A percentile compares a stretch with the other conserved stretches of the same genome.
Evolutionary conservation across 495 filamentous ascomycete genomes (phyloP).

Genomic region (Articulospora tetracladia): DNA sequence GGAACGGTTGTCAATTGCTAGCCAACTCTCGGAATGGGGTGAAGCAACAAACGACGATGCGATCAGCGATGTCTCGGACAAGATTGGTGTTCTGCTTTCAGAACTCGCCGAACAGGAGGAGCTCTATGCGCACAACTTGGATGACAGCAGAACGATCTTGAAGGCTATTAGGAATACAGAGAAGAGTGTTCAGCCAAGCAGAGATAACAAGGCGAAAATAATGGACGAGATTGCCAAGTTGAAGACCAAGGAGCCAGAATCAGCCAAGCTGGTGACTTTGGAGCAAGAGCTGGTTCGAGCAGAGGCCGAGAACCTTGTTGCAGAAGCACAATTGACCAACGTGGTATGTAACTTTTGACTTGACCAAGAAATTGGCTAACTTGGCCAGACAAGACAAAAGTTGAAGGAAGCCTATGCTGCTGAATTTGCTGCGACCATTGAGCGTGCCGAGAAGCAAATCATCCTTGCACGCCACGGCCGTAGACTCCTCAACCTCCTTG

Average conservation of each 20-base stretch:
- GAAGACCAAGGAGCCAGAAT: slow-evolving; percentile 84
- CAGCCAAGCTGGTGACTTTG: slow-evolving; percentile 67
- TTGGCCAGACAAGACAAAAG: slow-evolving; percentile 74
- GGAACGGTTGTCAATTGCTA: slow-evolving; percentile 77
- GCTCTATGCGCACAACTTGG: slow-evolving; percentile 75
- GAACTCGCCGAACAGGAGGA: slow-evolving; percentile 95
- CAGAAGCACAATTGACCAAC: slow-evolving; percentile 95
- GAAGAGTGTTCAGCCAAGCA: slow-evolving; percentile 83
- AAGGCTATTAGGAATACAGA: slow-evolving; percentile 94
- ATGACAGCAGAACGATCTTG: slow-evolving; percentile 73
- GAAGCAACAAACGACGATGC: slow-evolving; percentile 83
- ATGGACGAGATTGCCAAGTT: slow-evolving; percentile 85
- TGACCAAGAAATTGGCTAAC: neutral
- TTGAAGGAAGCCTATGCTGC: slow-evolving; percentile 88
- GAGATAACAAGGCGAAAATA: slow-evolving; percentile 80
- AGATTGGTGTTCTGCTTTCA: slow-evolving; percentile 83
- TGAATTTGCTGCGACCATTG: slow-evolving; percentile 83
- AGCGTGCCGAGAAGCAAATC: slow-evolving; percentile 93
- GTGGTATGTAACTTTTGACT: slow-evolving; percentile 50
- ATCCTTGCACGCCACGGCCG: slow-evolving; percentile 87
- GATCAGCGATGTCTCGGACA: slow-evolving; percentile 86
- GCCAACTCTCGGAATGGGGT: slow-evolving; percentile 95
- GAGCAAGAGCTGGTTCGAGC: slow-evolving; percentile 96
- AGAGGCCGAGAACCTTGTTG: slow-evolving; percentile 92
- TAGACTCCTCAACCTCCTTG: slow-evolving; percentile 80